Conservation (phyloP, 108 stramenopile species). For the Cafeteria roenbergensis region DNA sequence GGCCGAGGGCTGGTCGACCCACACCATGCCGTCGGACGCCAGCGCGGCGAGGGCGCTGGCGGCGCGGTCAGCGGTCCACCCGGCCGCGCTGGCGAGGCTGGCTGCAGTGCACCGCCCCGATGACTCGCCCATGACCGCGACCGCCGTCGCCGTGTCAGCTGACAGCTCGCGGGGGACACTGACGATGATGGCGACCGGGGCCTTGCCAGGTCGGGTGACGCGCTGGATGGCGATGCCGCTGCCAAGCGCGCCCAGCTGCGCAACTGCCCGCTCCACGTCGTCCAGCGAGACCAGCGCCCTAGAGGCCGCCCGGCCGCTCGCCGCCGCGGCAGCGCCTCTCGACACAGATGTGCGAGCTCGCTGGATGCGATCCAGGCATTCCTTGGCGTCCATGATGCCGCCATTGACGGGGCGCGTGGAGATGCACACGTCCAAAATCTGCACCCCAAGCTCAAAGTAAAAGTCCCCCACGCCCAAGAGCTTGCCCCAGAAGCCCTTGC, state of each 20-base stretch:
- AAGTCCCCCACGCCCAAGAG: conserved; percentile 70
- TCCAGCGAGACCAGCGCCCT: conserved; percentile 1
- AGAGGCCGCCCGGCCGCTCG: neutral
- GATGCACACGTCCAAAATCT: conserved; percentile 80
- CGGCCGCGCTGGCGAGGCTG: neutral
- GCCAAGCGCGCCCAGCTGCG: conserved; percentile 14
- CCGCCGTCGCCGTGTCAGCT: neutral
- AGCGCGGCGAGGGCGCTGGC: neutral
- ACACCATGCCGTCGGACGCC: conserved; percentile 2
- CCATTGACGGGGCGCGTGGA: conserved; percentile 75
- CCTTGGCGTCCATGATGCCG: conserved; percentile 61
- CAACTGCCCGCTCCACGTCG: conserved; percentile 10
- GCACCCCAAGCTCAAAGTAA: conserved; percentile 93
- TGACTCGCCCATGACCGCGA: neutral
- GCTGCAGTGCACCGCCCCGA: neutral
- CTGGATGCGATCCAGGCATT: conserved; percentile 1
- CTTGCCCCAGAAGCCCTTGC: conserved; percentile 54
- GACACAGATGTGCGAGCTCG: no score
- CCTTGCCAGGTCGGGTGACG: neutral
- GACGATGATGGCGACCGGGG: neutral
- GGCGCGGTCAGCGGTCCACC: conserved; percentile 2
- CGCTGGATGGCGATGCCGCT: conserved; percentile 5
- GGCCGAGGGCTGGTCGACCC: conserved; percentile 10
- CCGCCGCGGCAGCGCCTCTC: neutral
- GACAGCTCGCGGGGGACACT: conserved; percentile 11